Evolutionary conservation across 768 basidiomycete genomes (phyloP).

Genomic region (Russula vinacea): DNA sequence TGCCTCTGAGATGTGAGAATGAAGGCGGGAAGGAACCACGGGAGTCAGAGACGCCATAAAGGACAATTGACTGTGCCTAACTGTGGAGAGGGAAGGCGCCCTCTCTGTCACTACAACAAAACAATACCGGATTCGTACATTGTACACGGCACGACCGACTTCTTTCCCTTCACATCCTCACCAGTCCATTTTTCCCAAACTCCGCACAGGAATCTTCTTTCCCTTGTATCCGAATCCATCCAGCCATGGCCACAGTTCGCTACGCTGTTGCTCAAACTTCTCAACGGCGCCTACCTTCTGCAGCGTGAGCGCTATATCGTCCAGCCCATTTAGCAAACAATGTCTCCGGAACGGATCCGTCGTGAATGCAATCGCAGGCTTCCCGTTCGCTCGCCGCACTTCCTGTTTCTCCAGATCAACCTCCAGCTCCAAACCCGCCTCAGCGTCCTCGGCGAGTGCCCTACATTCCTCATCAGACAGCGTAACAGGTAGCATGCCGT

Average conservation of each 20-base stretch:
- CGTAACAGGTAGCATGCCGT: constrained; percentile 58
- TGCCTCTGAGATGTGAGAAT: not conserved
- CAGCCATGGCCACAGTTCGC: constrained; percentile 88
- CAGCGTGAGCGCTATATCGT: constrained; percentile 94
- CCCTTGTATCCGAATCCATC: constrained; percentile 92
- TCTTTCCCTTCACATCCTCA: constrained; percentile 37
- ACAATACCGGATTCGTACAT: constrained; percentile 1
- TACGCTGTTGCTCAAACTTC: constrained; percentile 75
- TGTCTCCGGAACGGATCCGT: constrained; percentile 90
- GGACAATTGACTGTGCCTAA: not conserved
- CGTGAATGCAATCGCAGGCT: constrained; percentile 68
- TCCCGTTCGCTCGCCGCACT: constrained; percentile 60
- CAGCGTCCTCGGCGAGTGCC: constrained; percentile 50
- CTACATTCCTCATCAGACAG: constrained; percentile 50
- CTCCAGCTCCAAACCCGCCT: constrained; percentile 49
- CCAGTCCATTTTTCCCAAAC: constrained; percentile 67
- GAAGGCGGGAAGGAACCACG: not conserved
- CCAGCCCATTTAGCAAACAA: constrained; percentile 91
- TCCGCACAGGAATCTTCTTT: constrained; percentile 60
- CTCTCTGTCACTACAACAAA: not conserved
- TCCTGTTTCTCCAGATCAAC: constrained; percentile 60
- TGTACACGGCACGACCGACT: too few species aligned
- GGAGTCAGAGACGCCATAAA: not conserved
- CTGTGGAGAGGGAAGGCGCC: not conserved
- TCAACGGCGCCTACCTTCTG: constrained; percentile 71